Conservation (phyloP, 169 alveolate species). For the Plasmodium fragile region DNA sequence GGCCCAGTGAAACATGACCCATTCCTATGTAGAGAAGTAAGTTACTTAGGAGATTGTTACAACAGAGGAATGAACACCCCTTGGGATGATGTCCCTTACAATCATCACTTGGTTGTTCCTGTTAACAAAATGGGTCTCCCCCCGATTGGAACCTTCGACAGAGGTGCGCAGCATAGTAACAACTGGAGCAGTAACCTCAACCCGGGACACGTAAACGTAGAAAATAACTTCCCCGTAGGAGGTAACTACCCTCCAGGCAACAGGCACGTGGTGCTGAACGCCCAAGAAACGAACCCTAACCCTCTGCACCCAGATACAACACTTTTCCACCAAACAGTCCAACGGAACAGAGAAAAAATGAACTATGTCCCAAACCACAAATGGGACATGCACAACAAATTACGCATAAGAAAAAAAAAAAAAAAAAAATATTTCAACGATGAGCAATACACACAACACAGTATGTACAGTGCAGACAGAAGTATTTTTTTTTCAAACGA, state of each 20-base stretch:
- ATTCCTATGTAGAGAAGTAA: background rate
- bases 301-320: background rate
- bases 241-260: background rate
- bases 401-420: background rate
- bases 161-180: background rate
- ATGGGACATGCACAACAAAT: background rate
- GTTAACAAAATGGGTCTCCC: background rate
- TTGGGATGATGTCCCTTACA: background rate
- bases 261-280: background rate
- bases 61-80: background rate
- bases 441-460: background rate
- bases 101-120: background rate
- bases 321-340: background rate
- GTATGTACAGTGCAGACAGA: background rate
- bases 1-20: background rate
- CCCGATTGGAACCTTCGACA: background rate
- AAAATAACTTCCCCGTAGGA: background rate
- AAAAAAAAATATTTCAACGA: background rate
- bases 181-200: background rate
- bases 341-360: background rate
- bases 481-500: background rate
- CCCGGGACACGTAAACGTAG: background rate
- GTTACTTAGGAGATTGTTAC: background rate
- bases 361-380: background rate
- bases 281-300: background rate